Base-by-base conservation (phyloP, 495 filamentous ascomycete genomes). In the Xylaria bambusicola region DNA sequence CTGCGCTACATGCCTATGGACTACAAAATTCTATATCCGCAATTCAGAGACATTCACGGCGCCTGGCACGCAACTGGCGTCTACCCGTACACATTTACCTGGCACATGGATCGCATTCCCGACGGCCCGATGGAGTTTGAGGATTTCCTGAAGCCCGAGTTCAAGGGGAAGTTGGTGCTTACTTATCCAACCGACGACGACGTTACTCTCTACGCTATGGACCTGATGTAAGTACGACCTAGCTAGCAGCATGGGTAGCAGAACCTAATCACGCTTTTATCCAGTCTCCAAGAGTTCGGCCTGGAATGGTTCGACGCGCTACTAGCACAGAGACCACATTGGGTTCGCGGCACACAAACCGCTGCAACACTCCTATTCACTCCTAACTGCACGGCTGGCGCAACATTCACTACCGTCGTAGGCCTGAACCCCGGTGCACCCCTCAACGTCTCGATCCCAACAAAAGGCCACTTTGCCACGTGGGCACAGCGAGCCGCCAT, bases 131-230 rank as follows among this genome's bases (percentile, higher is more conserved):
- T 62, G 24, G 63, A 66, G 3, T 74, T 63, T 49, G 56, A 44
- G 7, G 72, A 75, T 33, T 66, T 67, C 33, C 49, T 69, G 13
- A 58, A 66, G 23, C 70, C 73, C 1, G 58, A 62, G 41, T 73
- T 66, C 58, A 73, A 75, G 56, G 63, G 64, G 9, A 71, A 73
- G 41, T 59, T 75, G 1, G 65, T 65, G 9, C 66, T 73, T 18
- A 75, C 73, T 12, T 75, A 75, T 35, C 73, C 73, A 3, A 75
- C 74, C 55, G 73, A 75, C 42, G 73, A 75, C 27, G 73, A 75
- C 36, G 68, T 71, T 9, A 66, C 71, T 17, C 40, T 66, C 2
- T 75, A 70, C 42, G 62, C 62, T 21, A 73, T 73, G 52, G 62
- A 70, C 24, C 21, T 70, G 6, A 73, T 73, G 62, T 64, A 53